Conservation (phyloP, 306 rosid species). For the Acacia confusa region DNA sequence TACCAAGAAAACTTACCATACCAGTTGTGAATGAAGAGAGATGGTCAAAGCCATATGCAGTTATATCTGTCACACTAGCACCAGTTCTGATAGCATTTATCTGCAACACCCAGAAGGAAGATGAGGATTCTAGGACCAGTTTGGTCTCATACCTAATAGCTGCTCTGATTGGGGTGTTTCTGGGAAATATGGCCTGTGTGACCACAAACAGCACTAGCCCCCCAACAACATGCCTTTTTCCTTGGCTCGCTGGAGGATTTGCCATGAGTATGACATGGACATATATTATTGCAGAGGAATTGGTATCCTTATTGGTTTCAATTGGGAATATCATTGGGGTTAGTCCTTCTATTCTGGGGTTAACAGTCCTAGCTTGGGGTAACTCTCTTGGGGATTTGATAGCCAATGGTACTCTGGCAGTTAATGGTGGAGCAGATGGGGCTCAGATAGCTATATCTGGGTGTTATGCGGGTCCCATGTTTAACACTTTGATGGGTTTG, state of each 20-base stretch:
- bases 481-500: conserved; percentile 56
- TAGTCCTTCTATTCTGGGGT: conserved; percentile 26
- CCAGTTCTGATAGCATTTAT: conserved; percentile 51
- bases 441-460: conserved; percentile 58
- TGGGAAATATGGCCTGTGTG: not conserved
- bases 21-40: conserved; percentile 55
- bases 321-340: conserved; percentile 25
- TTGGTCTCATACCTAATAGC: not conserved
- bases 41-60: conserved; percentile 63
- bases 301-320: conserved; percentile 48
- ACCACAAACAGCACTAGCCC: conserved; percentile 47
- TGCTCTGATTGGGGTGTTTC: not conserved
- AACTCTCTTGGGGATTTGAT: conserved; percentile 50
- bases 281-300: conserved; percentile 54
- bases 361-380: conserved; percentile 37
- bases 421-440: conserved; percentile 61
- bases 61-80: conserved; percentile 53
- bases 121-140: not conserved
- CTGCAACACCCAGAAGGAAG: not conserved
- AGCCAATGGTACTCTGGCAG: conserved; percentile 52
- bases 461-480: conserved; percentile 67
- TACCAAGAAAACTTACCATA: conserved; percentile 66
- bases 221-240: conserved; percentile 49
- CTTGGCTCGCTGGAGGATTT: conserved; percentile 62
- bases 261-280: conserved; percentile 68